Base-by-base conservation (phyloP, 352 stramenopile species). In the Globisporangium emineosum region DNA sequence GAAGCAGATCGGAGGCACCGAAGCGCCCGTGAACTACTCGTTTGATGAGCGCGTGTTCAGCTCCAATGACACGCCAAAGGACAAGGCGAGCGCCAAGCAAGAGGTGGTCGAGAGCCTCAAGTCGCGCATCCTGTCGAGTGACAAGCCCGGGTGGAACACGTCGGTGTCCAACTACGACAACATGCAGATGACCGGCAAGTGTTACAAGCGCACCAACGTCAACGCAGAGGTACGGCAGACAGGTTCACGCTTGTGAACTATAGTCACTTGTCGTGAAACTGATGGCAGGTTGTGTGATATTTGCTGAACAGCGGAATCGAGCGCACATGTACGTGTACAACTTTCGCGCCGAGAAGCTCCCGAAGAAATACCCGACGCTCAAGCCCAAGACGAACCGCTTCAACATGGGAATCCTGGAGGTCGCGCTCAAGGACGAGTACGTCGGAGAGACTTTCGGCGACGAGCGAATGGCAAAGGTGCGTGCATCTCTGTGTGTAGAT, bases 251-350 rank as follows among this genome's bases (percentile, higher is more conserved):
- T 35, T 9, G 32, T 35, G 8, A 10, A 9, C 12, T 35, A 5
- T 8, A 9, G 32, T 35, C 6, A 8, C 6, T 35, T 10, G 1
- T 12, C 32, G 1, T 7, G 32, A 8, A 35, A 12, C 32, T 35
- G 12, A 35, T 35, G 32, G 32, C 32, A 35, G 12, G 6, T 17
- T 25, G 29, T 57, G 25, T 35, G 17, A 29, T 35, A n/a, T 12
- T 50, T 10, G 7, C 10, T n/a, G n/a, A n/a, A 45, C 57, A 94
- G 85, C 68, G 84, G 57, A 91, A 89, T 62, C 85, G 81, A 29
- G 70, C 70, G 21, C 79, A 90, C 69, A 90, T 96, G 82, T 95
- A 90, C 60, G 68, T 72, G 54, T 94, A 96, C 81, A 95, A 94
- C 66, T 91, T 83, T 43, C 83, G 88, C 15, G 88, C 88, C 55